Evolutionary conservation across 805 yeast species (phyloP).

Genomic region (Zygosaccharomyces pseudorouxii): DNA sequence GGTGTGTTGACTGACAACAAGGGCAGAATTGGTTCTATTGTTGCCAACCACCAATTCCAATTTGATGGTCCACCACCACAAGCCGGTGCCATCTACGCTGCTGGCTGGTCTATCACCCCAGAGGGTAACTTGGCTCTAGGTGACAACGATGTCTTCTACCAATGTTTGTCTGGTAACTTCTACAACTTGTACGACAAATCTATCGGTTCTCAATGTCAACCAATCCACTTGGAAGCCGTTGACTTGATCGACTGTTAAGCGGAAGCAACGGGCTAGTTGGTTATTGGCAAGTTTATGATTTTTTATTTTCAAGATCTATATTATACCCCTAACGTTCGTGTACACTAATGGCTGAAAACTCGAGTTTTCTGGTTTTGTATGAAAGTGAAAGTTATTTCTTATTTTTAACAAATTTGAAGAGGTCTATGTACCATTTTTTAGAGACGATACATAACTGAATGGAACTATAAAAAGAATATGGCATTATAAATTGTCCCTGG

Average conservation of each 20-base stretch:
- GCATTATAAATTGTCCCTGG: background rate
- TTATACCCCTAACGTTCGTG: slow-evolving; percentile 2
- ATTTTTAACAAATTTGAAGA: background rate
- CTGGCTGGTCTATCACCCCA: slow-evolving; percentile 54
- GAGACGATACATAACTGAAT: slow-evolving; percentile 7
- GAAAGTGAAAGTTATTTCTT: slow-evolving; percentile 1
- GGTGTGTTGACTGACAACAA: slow-evolving; percentile 49
- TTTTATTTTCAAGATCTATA: slow-evolving; percentile 1
- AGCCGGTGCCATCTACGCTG: slow-evolving; percentile 61
- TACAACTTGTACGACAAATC: slow-evolving; percentile 70
- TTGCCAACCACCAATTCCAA: slow-evolving; percentile 71
- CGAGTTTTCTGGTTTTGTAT: background rate
- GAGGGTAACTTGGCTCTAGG: slow-evolving; percentile 60
- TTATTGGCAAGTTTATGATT: background rate
- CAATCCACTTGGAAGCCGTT: slow-evolving; percentile 57
- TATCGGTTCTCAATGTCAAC: slow-evolving; percentile 57
- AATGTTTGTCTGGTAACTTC: slow-evolving; percentile 71
- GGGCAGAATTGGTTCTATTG: slow-evolving; percentile 68
- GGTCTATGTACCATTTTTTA: slow-evolving; percentile 3
- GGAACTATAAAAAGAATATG: slow-evolving; percentile 2
- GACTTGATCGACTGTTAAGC: slow-evolving; percentile 54
- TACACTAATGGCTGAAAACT: background rate
- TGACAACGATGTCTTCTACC: slow-evolving; percentile 52
- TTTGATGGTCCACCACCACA: slow-evolving; percentile 78
- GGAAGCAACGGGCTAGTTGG: slow-evolving; percentile 4